Percentiles rank a stretch among this genome's conserved stretches.
Conservation (phyloP, 768 basidiomycete species). For the Mycena alexandri region DNA sequence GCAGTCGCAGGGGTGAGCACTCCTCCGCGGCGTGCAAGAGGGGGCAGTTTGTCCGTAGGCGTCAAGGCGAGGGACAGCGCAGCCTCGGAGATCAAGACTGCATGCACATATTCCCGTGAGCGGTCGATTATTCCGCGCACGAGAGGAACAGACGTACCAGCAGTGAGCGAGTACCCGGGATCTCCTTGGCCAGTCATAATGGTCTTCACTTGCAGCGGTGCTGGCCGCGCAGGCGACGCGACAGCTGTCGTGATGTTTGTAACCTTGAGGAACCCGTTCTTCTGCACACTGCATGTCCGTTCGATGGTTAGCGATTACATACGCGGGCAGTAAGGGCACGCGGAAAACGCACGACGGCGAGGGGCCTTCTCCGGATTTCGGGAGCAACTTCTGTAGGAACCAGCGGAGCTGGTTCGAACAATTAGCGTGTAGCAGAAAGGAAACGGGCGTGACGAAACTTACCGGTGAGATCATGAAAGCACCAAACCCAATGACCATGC, state of each 20-base stretch:
- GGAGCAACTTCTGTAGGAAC: conserved; percentile 63
- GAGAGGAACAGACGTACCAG: conserved; percentile 4
- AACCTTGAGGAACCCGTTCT: conserved; percentile 70
- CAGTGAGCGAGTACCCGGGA: conserved; percentile 72
- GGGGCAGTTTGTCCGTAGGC: conserved; percentile 64
- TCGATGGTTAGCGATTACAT: neutral
- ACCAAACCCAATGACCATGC: conserved; percentile 49
- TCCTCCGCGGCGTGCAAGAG: conserved; percentile 75
- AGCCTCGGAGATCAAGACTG: conserved; percentile 76
- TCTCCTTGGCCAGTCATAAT: conserved; percentile 78
- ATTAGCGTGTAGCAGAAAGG: neutral
- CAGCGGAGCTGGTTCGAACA: conserved; percentile 61
- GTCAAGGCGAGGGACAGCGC: conserved; percentile 79
- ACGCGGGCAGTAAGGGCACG: neutral
- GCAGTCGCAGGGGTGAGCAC: conserved; percentile 88
- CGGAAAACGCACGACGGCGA: conserved; percentile 66
- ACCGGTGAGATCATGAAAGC: conserved; percentile 57
- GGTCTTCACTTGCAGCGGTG: conserved; percentile 66
- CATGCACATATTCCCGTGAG: neutral
- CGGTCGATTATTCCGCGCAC: neutral
- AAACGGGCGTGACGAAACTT: conserved; percentile 47
- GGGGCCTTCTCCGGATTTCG: conserved; percentile 72
- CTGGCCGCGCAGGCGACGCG: conserved; percentile 49
- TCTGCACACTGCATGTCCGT: conserved; percentile 57
- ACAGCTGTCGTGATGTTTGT: conserved; percentile 80